Percentiles rank a stretch among this genome's conserved stretches.
Conservation (phyloP, 768 basidiomycete genomes). For the Leccinellum luteum region DNA sequence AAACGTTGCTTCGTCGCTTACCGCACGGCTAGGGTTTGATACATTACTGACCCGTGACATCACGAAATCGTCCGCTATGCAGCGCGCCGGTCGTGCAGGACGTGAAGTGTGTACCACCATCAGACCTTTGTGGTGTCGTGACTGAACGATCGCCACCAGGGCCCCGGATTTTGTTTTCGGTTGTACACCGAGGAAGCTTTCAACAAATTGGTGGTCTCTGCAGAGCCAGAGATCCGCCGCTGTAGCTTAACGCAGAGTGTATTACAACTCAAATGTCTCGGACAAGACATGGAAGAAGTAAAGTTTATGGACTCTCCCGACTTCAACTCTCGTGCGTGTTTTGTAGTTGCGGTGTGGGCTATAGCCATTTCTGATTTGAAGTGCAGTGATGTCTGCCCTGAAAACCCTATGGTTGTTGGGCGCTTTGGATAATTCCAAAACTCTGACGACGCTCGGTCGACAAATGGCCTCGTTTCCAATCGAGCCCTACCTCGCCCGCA, state of each 20-base stretch:
- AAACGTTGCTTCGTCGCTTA: background rate
- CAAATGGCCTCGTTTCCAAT: constrained; percentile 90
- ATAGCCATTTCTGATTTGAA: background rate
- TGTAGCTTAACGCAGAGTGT: constrained; percentile 81
- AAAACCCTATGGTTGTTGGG: constrained; percentile 76
- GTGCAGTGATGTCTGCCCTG: constrained; percentile 56
- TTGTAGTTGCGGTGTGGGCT: no score
- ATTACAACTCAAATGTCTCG: constrained; percentile 82
- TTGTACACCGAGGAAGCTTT: constrained; percentile 87
- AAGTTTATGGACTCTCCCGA: constrained; percentile 91
- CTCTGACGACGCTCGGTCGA: constrained; percentile 70
- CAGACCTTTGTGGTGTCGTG: background rate
- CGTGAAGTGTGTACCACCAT: constrained; percentile 59
- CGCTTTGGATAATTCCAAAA: constrained; percentile 65
- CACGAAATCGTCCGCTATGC: constrained; percentile 86
- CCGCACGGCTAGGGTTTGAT: constrained; percentile 68
- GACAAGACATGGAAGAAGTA: constrained; percentile 74
- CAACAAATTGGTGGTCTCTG: constrained; percentile 56
- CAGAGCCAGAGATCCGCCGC: constrained; percentile 89
- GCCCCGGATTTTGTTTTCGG: constrained; percentile 84
- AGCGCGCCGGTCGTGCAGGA: constrained; percentile 95
- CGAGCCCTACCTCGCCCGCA: constrained; percentile 80
- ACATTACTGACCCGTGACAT: constrained; percentile 79
- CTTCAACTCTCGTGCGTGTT: constrained; percentile 61
- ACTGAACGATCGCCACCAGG: constrained; percentile 39